Evolutionary conservation across 768 basidiomycete genomes (phyloP).

Genomic region (Rhodosporidiobolus odoratus): DNA sequence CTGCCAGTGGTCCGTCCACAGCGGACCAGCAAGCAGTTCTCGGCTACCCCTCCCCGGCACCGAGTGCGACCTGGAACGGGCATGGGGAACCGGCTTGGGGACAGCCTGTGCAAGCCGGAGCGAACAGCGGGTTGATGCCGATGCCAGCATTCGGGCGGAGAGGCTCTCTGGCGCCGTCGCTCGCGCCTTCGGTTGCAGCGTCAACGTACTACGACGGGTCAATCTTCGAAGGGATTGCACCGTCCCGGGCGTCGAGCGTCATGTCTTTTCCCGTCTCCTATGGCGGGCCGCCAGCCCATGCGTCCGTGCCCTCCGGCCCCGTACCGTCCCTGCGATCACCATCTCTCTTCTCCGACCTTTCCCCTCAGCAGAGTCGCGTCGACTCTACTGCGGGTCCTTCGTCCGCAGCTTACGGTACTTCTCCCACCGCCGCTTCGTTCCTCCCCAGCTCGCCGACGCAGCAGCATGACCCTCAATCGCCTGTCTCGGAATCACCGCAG

Average conservation of each 20-base stretch:
- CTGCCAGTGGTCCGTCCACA: constrained; percentile 18
- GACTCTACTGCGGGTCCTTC: constrained; percentile 13
- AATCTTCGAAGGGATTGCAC: constrained; percentile 44
- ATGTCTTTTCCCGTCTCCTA: constrained; percentile 39
- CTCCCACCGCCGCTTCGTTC: neutral
- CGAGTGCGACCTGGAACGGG: constrained; percentile 11
- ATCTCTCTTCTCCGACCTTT: constrained; percentile 12
- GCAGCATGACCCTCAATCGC: neutral
- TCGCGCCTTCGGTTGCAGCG: constrained; percentile 33
- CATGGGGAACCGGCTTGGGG: constrained; percentile 2
- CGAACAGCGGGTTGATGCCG: constrained; percentile 7
- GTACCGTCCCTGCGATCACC: constrained; percentile 4
- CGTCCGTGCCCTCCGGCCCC: neutral
- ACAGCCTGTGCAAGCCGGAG: neutral
- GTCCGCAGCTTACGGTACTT: neutral
- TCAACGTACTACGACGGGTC: constrained; percentile 46
- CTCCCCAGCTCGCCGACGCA: neutral
- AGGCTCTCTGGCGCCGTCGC: constrained; percentile 22
- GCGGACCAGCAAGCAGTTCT: constrained; percentile 7
- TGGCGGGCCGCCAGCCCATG: constrained; percentile 10
- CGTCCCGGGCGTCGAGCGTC: constrained; percentile 32
- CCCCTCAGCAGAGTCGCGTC: constrained; percentile 28
- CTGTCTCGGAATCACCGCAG: neutral
- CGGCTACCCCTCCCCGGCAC: constrained; percentile 10
- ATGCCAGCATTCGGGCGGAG: constrained; percentile 22